These are phyloP conservation scores for Yarrowia porcina DNA, from an alignment of 805 yeast species.

Conservation along the genomic window DNA sequence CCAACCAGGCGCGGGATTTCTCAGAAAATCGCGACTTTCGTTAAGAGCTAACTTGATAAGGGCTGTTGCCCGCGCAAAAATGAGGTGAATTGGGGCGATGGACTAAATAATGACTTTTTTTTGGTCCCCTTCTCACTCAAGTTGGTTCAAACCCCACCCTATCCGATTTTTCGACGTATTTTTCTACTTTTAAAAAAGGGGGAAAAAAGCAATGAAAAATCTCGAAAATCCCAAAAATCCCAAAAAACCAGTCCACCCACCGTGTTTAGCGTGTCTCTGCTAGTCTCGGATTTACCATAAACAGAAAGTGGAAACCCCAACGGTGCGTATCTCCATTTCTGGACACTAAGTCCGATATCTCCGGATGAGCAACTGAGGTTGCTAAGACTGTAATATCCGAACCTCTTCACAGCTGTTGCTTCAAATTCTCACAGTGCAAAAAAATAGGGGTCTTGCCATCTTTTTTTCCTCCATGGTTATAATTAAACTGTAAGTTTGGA, in stretches of 20 bases:
- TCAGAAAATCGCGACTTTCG: not conserved
- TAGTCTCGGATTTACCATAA: not conserved
- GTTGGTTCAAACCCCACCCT: too few species aligned
- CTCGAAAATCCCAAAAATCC: too few species aligned
- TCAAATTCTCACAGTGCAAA: conserved; percentile 4
- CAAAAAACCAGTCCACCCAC: too few species aligned
- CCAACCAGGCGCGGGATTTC: conserved; percentile 13
- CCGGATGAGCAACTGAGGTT: not conserved
- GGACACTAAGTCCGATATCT: not conserved
- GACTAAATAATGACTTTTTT: too few species aligned
- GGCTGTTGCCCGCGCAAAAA: not conserved
- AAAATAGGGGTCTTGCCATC: not conserved
- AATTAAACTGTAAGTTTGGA: conserved; percentile 10
- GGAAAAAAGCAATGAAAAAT: too few species aligned
- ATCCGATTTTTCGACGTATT: too few species aligned
- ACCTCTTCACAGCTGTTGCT: not conserved
- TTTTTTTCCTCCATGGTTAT: not conserved
- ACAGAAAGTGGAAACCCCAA: not conserved
- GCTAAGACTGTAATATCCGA: not conserved
- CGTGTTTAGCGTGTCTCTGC: not conserved
- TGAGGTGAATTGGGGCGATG: too few species aligned
- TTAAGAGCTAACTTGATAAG: not conserved
- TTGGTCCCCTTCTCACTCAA: too few species aligned
- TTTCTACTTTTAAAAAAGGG: too few species aligned
- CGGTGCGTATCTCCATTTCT: not conserved